Evolutionary conservation across 1,284 basidiomycete species (phyloP).

Genomic region (Boletus sp.): DNA sequence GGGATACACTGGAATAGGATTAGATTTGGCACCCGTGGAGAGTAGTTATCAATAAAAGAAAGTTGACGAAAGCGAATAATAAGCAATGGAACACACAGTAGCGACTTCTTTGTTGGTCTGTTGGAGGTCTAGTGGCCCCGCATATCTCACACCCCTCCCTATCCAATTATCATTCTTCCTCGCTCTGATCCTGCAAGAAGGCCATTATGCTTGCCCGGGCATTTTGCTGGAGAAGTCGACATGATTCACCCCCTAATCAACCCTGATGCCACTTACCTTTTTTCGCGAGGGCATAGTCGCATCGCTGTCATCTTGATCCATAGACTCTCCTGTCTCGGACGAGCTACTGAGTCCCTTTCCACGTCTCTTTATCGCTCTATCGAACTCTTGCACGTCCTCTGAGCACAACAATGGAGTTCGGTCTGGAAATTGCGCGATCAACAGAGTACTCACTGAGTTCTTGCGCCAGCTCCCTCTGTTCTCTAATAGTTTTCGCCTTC

Average conservation of each 20-base stretch:
- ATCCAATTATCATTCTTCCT: slow-evolving; percentile 30
- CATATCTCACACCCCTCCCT: no score
- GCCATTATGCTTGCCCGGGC: slow-evolving; percentile 63
- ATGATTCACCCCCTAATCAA: slow-evolving; percentile 12
- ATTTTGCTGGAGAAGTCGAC: slow-evolving; percentile 33
- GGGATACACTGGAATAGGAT: not conserved
- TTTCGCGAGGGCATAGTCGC: slow-evolving; percentile 37
- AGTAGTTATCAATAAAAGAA: not conserved
- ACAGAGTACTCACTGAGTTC: slow-evolving; percentile 63
- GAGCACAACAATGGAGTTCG: slow-evolving; percentile 5
- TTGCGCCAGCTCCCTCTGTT: slow-evolving; percentile 67
- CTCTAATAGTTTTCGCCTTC: slow-evolving; percentile 72
- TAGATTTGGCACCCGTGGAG: not conserved
- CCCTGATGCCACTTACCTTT: slow-evolving; percentile 31
- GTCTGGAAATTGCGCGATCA: not conserved
- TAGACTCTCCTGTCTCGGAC: slow-evolving; percentile 19
- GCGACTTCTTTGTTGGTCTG: no score
- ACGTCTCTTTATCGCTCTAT: slow-evolving; percentile 34
- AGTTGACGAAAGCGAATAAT: not conserved
- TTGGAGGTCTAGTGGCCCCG: no score
- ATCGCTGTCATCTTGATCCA: slow-evolving; percentile 26
- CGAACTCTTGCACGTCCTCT: slow-evolving; percentile 70
- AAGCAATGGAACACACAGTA: not conserved
- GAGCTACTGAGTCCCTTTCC: slow-evolving; percentile 15
- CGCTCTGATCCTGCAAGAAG: slow-evolving; percentile 65